Evolutionary conservation across 2,329 filamentous ascomycete genomes (phyloP).

Genomic region (Alternaria consortialis): DNA sequence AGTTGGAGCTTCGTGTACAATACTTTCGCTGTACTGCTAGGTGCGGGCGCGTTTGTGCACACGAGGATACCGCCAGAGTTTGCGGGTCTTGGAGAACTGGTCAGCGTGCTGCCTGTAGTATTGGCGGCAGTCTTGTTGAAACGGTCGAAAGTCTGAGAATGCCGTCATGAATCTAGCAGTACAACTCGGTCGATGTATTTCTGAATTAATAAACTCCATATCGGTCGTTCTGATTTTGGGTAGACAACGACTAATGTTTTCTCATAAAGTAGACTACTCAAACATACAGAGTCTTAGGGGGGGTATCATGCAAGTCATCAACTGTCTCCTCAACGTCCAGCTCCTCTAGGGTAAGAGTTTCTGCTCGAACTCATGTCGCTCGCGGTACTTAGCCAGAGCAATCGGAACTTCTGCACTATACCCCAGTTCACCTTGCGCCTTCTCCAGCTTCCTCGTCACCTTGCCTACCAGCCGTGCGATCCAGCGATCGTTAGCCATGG

Average conservation of each 20-base stretch:
- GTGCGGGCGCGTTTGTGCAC: constrained; percentile 64
- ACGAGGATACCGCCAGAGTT: constrained; percentile 69
- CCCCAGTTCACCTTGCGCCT: constrained; percentile 60
- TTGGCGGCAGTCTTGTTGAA: constrained; percentile 60
- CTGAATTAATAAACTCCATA: neutral
- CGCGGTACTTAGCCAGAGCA: constrained; percentile 51
- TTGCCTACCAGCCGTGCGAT: constrained; percentile 64
- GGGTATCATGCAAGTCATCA: constrained; percentile 12
- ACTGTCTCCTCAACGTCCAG: neutral
- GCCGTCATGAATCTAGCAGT: neutral
- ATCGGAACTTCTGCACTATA: constrained; percentile 61
- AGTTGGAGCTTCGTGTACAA: constrained; percentile 77
- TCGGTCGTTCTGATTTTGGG: neutral
- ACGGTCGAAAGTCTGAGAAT: constrained; percentile 39
- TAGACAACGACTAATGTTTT: neutral
- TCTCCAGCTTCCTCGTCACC: constrained; percentile 59
- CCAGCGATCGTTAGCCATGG: constrained; percentile 63
- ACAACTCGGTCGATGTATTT: neutral
- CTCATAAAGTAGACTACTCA: neutral
- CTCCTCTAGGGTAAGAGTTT: constrained; percentile 44
- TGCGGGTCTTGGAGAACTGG: constrained; percentile 75
- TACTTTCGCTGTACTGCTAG: constrained; percentile 71
- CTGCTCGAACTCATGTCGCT: constrained; percentile 42
- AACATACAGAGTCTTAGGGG: neutral
- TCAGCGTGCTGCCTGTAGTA: constrained; percentile 77